These are phyloP conservation scores for Kluyveromyces sp. DNA, from an alignment of 1,139 yeast genomes.

Conservation along the genomic window DNA sequence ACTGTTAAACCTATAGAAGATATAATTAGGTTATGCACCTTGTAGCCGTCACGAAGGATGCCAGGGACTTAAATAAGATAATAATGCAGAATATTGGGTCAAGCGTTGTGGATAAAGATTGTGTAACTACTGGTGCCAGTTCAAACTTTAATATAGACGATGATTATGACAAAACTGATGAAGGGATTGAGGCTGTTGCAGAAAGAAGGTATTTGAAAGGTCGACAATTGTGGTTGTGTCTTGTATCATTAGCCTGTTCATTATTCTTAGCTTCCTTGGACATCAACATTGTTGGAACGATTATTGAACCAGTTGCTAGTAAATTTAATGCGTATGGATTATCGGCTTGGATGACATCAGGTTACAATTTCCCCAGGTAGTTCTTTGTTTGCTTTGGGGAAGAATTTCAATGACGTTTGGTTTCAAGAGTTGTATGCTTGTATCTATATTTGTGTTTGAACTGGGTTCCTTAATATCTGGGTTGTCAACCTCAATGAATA, in stretches of 20 bases:
- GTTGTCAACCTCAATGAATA: constrained; percentile 46
- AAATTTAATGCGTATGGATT: constrained; percentile 47
- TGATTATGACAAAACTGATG: too few relatives aligned
- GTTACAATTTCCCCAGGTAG: constrained; percentile 55
- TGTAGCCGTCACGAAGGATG: too few relatives aligned
- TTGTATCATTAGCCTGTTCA: constrained; percentile 41
- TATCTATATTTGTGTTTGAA: constrained; percentile 49
- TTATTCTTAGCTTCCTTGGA: constrained; percentile 59
- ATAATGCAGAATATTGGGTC: too few relatives aligned
- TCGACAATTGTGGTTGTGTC: constrained; percentile 23
- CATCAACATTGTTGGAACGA: constrained; percentile 57
- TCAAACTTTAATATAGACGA: too few relatives aligned
- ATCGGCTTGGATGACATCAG: constrained; percentile 56
- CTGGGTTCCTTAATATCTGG: constrained; percentile 58
- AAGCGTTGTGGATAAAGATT: too few relatives aligned
- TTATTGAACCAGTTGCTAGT: constrained; percentile 47
- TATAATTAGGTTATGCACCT: too few relatives aligned
- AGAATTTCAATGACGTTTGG: constrained; percentile 55
- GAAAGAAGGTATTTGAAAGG: background rate
- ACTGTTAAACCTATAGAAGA: too few relatives aligned
- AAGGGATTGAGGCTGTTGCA: too few relatives aligned
- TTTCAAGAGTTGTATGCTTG: constrained; percentile 43
- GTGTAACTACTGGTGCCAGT: too few relatives aligned
- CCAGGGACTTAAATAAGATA: too few relatives aligned
- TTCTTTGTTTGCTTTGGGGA: constrained; percentile 55